Evolutionary conservation across 768 basidiomycete genomes (phyloP), one percentile per base, ranked within the genome.

Genomic region (Pleurotus cornucopiae): DNA sequence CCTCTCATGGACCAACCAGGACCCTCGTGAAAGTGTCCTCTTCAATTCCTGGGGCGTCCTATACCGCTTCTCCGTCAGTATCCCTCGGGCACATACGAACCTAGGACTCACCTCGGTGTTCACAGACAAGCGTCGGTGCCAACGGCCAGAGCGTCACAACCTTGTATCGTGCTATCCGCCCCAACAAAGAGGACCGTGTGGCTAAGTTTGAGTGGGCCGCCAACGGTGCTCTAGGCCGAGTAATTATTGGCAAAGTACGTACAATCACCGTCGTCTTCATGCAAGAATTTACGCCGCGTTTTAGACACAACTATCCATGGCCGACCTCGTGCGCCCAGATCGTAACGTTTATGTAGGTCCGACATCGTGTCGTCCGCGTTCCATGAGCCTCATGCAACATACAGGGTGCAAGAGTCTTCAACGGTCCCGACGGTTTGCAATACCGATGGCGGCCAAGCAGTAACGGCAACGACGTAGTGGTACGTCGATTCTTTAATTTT

Each of bases 141-240:
- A 86, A 73, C 61, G 89, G 88, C 20, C 80, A 83, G 65, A 86
- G 80, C 62, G 79, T 87, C 54, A 91, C 90, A 20, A 91, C 88
- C 18, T 75, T 93, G 56, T 90, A 82, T 83, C 84, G 88, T 57
- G 74, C 86, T n/a, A 86, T 89, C 64, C 87, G 90, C 49, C 79
- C 87, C 57, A 89, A 87, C 74, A 90, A 88, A 67, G 90, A 92
- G 73, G 91, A 94, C 69, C 85, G 89, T 45, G 86, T 92, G 65
- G 91, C 91, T 61, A 91, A 85, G 73, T 82, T 93, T 53, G 91
- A 94, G 71, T 94, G 91, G 91, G 81, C 88, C 55, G 75, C 85
- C 47, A 90, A 83, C 61, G 91, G 90, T 58, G 85, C 88, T 56
- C 85, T 93, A 49, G 91, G 91, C 58, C 89, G 91, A 64, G 86